Evolutionary conservation across 2,329 filamentous ascomycete species (phyloP).

Genomic region (Sclerotinia trifoliorum): DNA sequence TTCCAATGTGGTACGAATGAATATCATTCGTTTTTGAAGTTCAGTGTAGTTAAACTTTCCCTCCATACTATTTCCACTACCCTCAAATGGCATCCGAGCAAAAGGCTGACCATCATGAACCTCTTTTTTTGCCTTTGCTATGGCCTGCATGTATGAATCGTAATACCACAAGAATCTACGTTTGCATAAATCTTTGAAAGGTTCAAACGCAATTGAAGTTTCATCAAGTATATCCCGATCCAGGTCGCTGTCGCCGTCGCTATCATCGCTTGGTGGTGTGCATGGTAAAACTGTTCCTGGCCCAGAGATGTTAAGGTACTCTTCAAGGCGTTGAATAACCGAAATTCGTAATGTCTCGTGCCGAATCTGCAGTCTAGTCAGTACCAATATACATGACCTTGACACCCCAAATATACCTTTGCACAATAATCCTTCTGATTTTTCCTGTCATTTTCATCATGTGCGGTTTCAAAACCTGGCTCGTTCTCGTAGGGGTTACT

Average conservation of each 20-base stretch:
- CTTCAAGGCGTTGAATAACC: constrained; percentile 81
- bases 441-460: constrained; percentile 66
- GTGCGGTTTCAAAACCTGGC: constrained; percentile 82
- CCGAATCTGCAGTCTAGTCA: constrained; percentile 61
- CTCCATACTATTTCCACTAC: constrained; percentile 73
- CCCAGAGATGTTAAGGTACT: constrained; percentile 64
- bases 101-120: constrained; percentile 66
- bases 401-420: constrained; percentile 56
- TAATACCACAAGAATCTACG: constrained; percentile 95
- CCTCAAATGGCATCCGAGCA: constrained; percentile 84
- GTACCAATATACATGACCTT: constrained; percentile 6
- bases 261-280: constrained; percentile 34
- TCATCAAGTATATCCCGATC: constrained; percentile 45
- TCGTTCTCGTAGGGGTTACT: constrained; percentile 94
- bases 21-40: constrained; percentile 65
- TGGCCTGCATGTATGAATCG: constrained; percentile 74
- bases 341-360: constrained; percentile 88
- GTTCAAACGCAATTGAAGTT: constrained; percentile 64
- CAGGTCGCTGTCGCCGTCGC: constrained; percentile 46
- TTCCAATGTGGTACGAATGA: constrained; percentile 69
- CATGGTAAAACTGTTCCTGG: constrained; percentile 46
- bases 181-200: constrained; percentile 89
- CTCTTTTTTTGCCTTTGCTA: constrained; percentile 63
- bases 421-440: constrained; percentile 72
- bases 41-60: constrained; percentile 80